A percentile compares a stretch with the other conserved stretches of the same genome.
phyloP scores from a whole-genome alignment of 2,329 filamentous ascomycete genomes.

The Ilyonectria mors-panacis region DNA sequence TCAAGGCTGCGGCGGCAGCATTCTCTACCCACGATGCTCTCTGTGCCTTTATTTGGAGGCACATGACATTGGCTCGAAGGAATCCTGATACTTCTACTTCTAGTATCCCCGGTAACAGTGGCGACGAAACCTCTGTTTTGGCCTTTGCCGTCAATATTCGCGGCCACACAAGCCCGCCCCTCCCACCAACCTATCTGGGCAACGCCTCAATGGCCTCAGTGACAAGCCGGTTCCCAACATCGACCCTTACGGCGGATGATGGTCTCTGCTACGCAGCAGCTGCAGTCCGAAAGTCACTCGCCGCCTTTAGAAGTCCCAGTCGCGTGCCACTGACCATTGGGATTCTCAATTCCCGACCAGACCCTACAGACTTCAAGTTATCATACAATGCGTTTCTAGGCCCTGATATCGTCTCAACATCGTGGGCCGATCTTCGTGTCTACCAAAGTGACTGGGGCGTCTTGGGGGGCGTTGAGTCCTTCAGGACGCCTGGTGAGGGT shows the following conservation, averaged over 20 bases:
- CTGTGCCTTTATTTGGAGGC: conserved; percentile 4
- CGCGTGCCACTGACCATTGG: conserved; percentile 6
- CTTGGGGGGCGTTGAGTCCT: not conserved
- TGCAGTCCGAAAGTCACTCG: conserved; percentile 6
- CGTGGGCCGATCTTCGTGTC: conserved; percentile 9
- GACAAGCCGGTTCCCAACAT: not conserved
- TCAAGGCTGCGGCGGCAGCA: not conserved
- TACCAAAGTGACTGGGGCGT: conserved; percentile 4
- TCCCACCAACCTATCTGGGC: conserved; percentile 1
- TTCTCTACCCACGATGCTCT: conserved; percentile 8
- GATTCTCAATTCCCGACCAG: conserved; percentile 9
- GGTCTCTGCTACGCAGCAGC: not conserved
- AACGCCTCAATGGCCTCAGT: conserved; percentile 5
- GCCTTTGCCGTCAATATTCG: conserved; percentile 12
- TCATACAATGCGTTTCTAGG: conserved; percentile 15
- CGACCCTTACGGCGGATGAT: not conserved
- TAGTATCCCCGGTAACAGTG: too few species aligned
- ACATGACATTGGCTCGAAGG: conserved; percentile 5
- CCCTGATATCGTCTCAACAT: conserved; percentile 8
- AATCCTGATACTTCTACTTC: not conserved
- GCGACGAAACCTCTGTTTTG: not conserved
- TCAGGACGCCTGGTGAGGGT: conserved; percentile 9
- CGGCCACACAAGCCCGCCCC: not conserved
- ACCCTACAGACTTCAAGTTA: conserved; percentile 13
- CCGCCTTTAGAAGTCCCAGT: not conserved